Evolutionary conservation across 1,284 basidiomycete genomes (phyloP), one percentile per base, ranked within the genome.

Genomic region (Caloboletus inedulis): DNA sequence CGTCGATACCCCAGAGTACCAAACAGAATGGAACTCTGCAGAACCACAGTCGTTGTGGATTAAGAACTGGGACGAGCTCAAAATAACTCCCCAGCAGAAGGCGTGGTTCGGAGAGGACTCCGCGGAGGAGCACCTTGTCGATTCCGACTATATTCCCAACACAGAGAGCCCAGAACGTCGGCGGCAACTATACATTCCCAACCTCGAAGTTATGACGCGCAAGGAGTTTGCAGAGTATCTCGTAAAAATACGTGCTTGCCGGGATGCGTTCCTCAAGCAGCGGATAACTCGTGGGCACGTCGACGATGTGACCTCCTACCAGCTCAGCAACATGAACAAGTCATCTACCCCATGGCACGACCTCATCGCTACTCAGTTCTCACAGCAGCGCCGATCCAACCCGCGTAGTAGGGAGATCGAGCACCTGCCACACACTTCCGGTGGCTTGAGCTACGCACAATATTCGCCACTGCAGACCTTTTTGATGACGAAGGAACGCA

Each of bases 21-120:
- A 86, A 67, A 85, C 86, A 21, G 85, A 87, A 60, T 91, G 89
- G 88, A 76, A 76, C 56, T 75, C 77, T 53, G 85, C 79, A 14
- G 82, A 87, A 61, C 71, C 68, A 43, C 79, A 88, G 63, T 81
- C 80, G 9, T 72, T 79, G 40, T 87, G 84, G 69, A 75, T 89
- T 46, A 74, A 77, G 54, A 78, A 82, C 54, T 79, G 84, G 67
- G 81, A 84, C 60, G 85, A 89, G 62, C 73, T 87, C 49, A 79
- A 81, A 39, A 62, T 78, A 7, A 70, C 68, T 1, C 77, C 84
- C 9, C 33, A 37, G 33, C 33, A 39, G 34, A 52, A 50, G 27
- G 45, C 19, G 13, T 58, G 40, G 31, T 47, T 58, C 35, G 49
- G 34, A 41, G 55, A 51, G 44, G 59, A 54, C 13, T 39, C 47